Evolutionary conservation across 179 eudicot species (phyloP).

Genomic region (Camellia oleifera): DNA sequence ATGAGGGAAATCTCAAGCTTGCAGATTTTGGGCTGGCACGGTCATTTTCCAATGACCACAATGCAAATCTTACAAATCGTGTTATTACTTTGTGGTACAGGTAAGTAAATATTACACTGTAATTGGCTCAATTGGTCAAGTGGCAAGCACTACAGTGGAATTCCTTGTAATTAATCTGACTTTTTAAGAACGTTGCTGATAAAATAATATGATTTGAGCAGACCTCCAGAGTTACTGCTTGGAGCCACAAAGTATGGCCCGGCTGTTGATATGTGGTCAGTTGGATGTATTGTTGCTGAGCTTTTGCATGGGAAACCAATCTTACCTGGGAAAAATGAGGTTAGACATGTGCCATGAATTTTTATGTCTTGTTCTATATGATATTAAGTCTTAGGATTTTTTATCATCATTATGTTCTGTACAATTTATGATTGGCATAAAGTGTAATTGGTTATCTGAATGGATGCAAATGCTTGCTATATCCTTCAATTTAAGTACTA

Average conservation of each 20-base stretch:
- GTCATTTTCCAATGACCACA: slow-evolving; percentile 78
- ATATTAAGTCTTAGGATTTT: neutral
- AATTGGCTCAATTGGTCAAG: slow-evolving; percentile 6
- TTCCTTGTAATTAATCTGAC: neutral
- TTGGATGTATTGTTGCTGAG: slow-evolving; percentile 91
- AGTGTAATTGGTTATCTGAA: slow-evolving; percentile 10
- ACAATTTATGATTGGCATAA: neutral
- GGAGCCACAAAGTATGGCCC: slow-evolving; percentile 89
- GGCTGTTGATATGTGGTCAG: slow-evolving; percentile 92
- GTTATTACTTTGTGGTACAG: slow-evolving; percentile 97
- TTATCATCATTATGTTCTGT: neutral
- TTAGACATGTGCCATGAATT: slow-evolving; percentile 18
- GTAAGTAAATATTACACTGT: slow-evolving; percentile 45
- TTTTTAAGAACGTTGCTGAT: slow-evolving; percentile 12
- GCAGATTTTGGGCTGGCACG: slow-evolving; percentile 99
- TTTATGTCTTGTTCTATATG: neutral
- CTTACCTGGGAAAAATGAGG: slow-evolving; percentile 85
- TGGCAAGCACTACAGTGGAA: neutral
- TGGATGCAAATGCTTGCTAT: neutral
- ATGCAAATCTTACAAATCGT: slow-evolving; percentile 91
- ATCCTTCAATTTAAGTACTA: neutral
- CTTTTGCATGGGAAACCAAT: slow-evolving; percentile 82
- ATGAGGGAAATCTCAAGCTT: slow-evolving; percentile 90
- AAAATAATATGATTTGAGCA: slow-evolving; percentile 24
- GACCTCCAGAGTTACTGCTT: slow-evolving; percentile 95